Evolutionary conservation across 805 yeast genomes (phyloP), one percentile per base, ranked within the genome.

Genomic region (Teunomyces cretensis): DNA sequence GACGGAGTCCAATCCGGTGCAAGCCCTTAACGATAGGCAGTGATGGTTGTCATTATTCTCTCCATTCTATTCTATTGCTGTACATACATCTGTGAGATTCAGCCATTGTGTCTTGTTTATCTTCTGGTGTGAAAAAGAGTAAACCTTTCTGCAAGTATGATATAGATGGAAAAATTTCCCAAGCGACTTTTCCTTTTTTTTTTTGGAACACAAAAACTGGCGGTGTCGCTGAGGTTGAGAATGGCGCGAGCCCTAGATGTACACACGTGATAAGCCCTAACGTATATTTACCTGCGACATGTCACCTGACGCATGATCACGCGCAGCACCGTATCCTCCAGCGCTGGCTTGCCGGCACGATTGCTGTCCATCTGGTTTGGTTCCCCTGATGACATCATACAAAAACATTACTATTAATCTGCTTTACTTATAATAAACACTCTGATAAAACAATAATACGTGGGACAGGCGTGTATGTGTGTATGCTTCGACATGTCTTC

Each of bases 71-170:
- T 16, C 13, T 42, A 16, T 33, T 30, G 39, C 30, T 39, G 52
- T 61, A 87, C 96, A 77, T 88, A 88, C 96, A 86, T 89, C 96
- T 88, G 81, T 88, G 96, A 74, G 96, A 85, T 83, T 88, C 96
- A 81, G 96, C 90, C 96, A 88, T 88, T 78, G 74, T 81, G 60
- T 51, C 51, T 53, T 47, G 44, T 53, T 51, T 53, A 51, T 32
- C 36, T 40, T 41, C 28, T 44, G 47, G 33, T 44, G 41, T 28
- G 40, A 48, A 40, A 32, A 38, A 37, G 42, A 42, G 35, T 37
- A 39, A 22, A 33, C 38, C 38, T 35, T 35, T 35, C 38, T 24
- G 27, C 17, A 35, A 35, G 27, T 35, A 35, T 35, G 38, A 17
- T 35, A 35, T 35, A 35, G 38, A 35, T 19, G n/a, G 38, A 35